These are phyloP conservation scores for Metschnikowia matae DNA, from an alignment of 805 yeast genomes.

Conservation along the genomic window DNA sequence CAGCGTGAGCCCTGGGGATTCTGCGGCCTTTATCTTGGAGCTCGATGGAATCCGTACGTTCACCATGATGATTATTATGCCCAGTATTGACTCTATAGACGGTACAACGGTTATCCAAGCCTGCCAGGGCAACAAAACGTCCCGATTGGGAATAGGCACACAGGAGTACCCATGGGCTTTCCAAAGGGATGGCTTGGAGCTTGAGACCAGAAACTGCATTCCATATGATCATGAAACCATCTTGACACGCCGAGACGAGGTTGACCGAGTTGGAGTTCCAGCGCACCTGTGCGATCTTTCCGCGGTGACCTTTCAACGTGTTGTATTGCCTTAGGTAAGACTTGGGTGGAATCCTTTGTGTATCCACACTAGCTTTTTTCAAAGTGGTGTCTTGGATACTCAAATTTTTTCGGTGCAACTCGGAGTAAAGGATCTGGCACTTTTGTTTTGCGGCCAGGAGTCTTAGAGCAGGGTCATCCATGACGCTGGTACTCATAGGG, in stretches of 20 bases:
- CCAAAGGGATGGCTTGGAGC: conserved; percentile 63
- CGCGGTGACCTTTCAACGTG: conserved; percentile 61
- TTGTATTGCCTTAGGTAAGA: conserved; percentile 29
- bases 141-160: conserved; percentile 72
- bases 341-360: conserved; percentile 30
- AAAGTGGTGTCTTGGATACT: conserved; percentile 46
- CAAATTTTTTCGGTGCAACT: conserved; percentile 42
- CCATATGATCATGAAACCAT: conserved; percentile 83
- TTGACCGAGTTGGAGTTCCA: conserved; percentile 65
- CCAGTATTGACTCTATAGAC: conserved; percentile 44
- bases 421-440: conserved; percentile 39
- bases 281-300: conserved; percentile 62
- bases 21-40: conserved; percentile 9
- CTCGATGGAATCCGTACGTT: conserved; percentile 8
- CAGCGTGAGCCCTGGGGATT: conserved; percentile 60
- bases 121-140: conserved; percentile 70
- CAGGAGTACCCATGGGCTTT: conserved; percentile 73
- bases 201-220: conserved; percentile 71
- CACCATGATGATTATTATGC: not conserved
- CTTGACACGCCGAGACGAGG: conserved; percentile 75
- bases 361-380: conserved; percentile 31
- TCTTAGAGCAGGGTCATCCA: not conserved
- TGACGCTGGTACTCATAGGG: not conserved
- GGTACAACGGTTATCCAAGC: conserved; percentile 75
- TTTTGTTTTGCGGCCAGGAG: conserved; percentile 13